Evolutionary conservation across 2,329 filamentous ascomycete species (phyloP).

Genomic region (Curvularia sp.): DNA sequence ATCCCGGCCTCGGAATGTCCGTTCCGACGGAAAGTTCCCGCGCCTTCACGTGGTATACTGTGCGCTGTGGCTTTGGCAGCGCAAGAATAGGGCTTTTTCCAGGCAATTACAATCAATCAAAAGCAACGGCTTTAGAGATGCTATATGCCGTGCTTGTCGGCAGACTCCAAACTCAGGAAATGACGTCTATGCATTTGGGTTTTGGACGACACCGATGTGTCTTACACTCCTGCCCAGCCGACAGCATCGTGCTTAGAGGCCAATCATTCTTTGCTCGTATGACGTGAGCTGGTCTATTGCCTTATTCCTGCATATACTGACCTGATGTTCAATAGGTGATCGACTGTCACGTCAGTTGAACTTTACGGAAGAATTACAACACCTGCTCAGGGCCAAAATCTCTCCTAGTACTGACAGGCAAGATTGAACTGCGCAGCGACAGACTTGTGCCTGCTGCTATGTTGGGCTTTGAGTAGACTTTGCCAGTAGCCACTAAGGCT

Average conservation of each 20-base stretch:
- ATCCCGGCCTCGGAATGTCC: constrained; percentile 5
- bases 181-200: no score
- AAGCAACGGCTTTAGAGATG: neutral
- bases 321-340: neutral
- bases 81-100: neutral
- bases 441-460: no score
- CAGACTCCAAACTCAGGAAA: no score
- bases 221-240: no score
- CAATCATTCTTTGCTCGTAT: neutral
- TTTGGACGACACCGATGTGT: no score
- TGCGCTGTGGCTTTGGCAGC: neutral
- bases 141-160: no score
- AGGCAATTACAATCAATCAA: neutral
- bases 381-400: neutral
- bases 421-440: no score
- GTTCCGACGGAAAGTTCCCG: constrained; percentile 9
- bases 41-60: neutral
- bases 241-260: neutral
- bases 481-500: no score
- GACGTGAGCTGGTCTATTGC: neutral
- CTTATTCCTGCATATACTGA: neutral
- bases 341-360: neutral
- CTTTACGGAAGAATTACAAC: neutral
- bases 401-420: no score
- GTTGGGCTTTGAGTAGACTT: no score